Evolutionary conservation across 2,329 filamentous ascomycete species (phyloP).

Genomic region (Xylaria arbuscula): DNA sequence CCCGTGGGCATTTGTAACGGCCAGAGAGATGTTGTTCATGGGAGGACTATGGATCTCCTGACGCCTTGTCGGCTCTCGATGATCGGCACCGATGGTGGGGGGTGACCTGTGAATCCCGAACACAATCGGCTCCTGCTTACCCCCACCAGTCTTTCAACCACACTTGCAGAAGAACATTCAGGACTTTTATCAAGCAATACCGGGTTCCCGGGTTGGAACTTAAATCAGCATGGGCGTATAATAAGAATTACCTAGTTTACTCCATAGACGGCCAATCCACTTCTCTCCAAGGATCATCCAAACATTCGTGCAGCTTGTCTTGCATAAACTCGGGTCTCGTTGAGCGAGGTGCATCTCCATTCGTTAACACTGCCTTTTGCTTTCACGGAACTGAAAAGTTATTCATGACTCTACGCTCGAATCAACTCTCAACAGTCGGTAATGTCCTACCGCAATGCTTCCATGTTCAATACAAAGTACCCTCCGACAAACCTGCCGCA

Average conservation of each 20-base stretch:
- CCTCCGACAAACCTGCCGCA: slow-evolving; percentile 4
- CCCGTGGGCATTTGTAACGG: slow-evolving; percentile 10
- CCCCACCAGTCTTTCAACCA: slow-evolving; percentile 32
- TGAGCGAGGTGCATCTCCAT: slow-evolving; percentile 28
- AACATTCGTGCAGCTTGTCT: slow-evolving; percentile 27
- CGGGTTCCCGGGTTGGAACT: slow-evolving; percentile 36
- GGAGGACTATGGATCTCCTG: slow-evolving; percentile 15
- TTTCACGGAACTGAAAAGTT: slow-evolving; percentile 17
- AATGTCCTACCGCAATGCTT: slow-evolving; percentile 25
- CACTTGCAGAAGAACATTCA: slow-evolving; percentile 8
- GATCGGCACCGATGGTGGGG: slow-evolving; percentile 25
- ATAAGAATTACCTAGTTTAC: slow-evolving; percentile 17
- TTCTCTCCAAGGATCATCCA: slow-evolving; percentile 33
- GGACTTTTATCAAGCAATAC: slow-evolving; percentile 11
- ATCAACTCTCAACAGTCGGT: slow-evolving; percentile 5
- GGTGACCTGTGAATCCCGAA: slow-evolving; percentile 30
- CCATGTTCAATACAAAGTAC: slow-evolving; percentile 9
- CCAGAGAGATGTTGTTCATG: slow-evolving; percentile 10
- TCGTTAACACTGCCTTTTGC: slow-evolving; percentile 17
- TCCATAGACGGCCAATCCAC: slow-evolving; percentile 20
- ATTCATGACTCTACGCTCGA: slow-evolving; percentile 17
- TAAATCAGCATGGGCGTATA: slow-evolving; percentile 21
- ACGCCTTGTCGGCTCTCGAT: slow-evolving; percentile 14
- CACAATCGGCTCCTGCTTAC: slow-evolving; percentile 27
- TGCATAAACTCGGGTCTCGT: slow-evolving; percentile 19